Evolutionary conservation across 129 eudicot species (phyloP).

Genomic region (Mikania micrantha): DNA sequence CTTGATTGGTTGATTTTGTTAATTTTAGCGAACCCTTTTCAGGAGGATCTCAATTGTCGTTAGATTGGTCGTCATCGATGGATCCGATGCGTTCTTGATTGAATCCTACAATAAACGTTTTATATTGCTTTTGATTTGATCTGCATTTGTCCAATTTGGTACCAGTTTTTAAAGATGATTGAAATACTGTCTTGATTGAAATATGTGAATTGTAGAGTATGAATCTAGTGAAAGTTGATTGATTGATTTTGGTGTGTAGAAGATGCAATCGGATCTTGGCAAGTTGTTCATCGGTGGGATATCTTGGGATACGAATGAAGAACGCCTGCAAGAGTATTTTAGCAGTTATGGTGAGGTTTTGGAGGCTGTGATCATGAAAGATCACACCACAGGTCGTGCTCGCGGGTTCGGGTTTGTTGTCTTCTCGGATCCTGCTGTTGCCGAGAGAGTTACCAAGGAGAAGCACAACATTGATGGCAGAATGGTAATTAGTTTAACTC

Average conservation of each 20-base stretch:
- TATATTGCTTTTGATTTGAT: constrained; percentile 15
- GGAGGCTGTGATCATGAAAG: constrained; percentile 71
- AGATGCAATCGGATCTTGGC: constrained; percentile 62
- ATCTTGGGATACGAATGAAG: constrained; percentile 75
- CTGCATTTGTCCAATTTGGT: no score
- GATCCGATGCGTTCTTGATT: constrained; percentile 43
- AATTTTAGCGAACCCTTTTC: constrained; percentile 10
- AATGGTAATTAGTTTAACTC: constrained; percentile 49
- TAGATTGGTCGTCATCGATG: constrained; percentile 27
- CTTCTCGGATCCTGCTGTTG: constrained; percentile 58
- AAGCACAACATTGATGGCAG: constrained; percentile 71
- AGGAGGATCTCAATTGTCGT: constrained; percentile 23
- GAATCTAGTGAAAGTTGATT: no score
- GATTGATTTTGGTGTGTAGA: constrained; percentile 18
- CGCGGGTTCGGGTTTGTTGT: constrained; percentile 76
- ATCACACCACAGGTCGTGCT: constrained; percentile 61
- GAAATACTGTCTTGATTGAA: no score
- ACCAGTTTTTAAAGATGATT: no score
- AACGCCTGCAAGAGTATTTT: constrained; percentile 59
- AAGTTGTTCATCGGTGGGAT: constrained; percentile 74
- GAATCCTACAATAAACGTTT: constrained; percentile 30
- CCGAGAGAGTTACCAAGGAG: constrained; percentile 54
- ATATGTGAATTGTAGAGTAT: no score
- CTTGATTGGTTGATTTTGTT: constrained; percentile 13
- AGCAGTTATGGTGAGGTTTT: constrained; percentile 55